Conservation (phyloP, 1,284 basidiomycete species). For the Baeospora myosura region DNA sequence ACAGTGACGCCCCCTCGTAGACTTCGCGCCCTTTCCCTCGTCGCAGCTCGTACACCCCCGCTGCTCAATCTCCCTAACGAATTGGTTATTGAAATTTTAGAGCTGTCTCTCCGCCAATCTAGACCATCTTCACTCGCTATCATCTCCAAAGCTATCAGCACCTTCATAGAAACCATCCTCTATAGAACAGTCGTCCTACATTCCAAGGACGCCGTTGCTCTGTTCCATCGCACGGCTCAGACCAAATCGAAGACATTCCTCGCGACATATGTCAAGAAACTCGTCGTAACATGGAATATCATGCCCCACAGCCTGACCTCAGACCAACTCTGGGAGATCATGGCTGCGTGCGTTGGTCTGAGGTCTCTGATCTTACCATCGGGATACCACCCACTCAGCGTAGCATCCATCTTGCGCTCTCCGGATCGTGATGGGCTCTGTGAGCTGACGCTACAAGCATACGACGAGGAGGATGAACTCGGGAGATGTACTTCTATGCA, state of each 20-base stretch:
- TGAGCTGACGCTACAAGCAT: constrained; percentile 21
- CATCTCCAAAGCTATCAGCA: constrained; percentile 23
- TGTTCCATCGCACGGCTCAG: constrained; percentile 30
- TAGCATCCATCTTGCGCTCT: constrained; percentile 9
- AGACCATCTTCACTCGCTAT: constrained; percentile 22
- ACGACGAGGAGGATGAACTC: constrained; percentile 14
- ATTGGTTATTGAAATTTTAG: constrained; percentile 27
- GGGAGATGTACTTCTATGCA: constrained; percentile 9
- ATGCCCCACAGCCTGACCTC: constrained; percentile 10
- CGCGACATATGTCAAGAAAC: constrained; percentile 25
- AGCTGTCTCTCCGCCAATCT: constrained; percentile 21
- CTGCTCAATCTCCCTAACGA: constrained; percentile 19
- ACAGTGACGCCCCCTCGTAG: constrained; percentile 12
- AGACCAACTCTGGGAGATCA: constrained; percentile 19
- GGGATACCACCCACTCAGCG: constrained; percentile 14
- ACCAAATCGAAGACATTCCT: constrained; percentile 23
- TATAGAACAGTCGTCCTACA: constrained; percentile 30
- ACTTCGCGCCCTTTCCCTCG: constrained; percentile 23
- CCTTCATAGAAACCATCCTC: constrained; percentile 25
- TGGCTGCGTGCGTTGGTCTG: constrained; percentile 22
- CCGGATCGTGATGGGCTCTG: constrained; percentile 13
- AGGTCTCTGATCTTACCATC: constrained; percentile 22
- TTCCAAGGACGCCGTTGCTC: constrained; percentile 19
- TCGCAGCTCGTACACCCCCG: constrained; percentile 12
- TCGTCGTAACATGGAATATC: constrained; percentile 24